These are phyloP conservation scores for Kodamaea alishanica DNA, from an alignment of 1,139 yeast genomes.

Conservation along the genomic window DNA sequence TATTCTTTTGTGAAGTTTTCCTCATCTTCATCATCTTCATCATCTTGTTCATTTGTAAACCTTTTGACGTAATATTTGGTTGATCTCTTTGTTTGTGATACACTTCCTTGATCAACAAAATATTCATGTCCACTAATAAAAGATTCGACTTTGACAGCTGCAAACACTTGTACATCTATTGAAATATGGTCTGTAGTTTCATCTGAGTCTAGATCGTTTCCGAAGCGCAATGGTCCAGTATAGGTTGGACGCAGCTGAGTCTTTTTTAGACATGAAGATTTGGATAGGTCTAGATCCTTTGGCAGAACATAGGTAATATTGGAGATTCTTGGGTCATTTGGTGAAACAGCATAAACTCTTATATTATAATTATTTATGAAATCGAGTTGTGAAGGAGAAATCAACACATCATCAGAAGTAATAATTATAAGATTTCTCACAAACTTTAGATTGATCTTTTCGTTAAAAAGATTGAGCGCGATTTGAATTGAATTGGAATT, in stretches of 20 bases:
- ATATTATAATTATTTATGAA: conserved; percentile 20
- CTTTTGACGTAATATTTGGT: conserved; percentile 22
- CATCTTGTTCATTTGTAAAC: conserved; percentile 12
- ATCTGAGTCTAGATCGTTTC: conserved; percentile 19
- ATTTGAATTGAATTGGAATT: background rate
- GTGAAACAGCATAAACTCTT: conserved; percentile 21
- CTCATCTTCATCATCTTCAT: conserved; percentile 20
- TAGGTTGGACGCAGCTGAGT: conserved; percentile 36
- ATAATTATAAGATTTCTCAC: conserved; percentile 43
- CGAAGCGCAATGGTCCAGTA: conserved; percentile 40
- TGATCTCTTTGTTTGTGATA: conserved; percentile 13
- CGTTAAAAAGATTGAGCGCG: conserved; percentile 30
- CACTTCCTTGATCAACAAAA: conserved; percentile 13
- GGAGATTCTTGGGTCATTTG: conserved; percentile 1
- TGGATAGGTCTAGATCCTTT: conserved; percentile 3
- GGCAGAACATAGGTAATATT: conserved; percentile 1
- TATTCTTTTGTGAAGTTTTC: conserved; percentile 21
- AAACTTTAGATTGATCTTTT: conserved; percentile 28
- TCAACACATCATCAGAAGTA: conserved; percentile 30
- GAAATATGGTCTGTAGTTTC: conserved; percentile 16
- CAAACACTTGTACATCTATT: conserved; percentile 62
- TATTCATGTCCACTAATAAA: conserved; percentile 32
- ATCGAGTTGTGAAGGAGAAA: conserved; percentile 7
- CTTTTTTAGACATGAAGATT: conserved; percentile 21
- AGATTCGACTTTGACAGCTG: conserved; percentile 53